A percentile compares a stretch with the other conserved stretches of the same genome.
Evolutionary conservation across 257 asterid species (phyloP).

Genomic region (Asclepias syriaca): DNA sequence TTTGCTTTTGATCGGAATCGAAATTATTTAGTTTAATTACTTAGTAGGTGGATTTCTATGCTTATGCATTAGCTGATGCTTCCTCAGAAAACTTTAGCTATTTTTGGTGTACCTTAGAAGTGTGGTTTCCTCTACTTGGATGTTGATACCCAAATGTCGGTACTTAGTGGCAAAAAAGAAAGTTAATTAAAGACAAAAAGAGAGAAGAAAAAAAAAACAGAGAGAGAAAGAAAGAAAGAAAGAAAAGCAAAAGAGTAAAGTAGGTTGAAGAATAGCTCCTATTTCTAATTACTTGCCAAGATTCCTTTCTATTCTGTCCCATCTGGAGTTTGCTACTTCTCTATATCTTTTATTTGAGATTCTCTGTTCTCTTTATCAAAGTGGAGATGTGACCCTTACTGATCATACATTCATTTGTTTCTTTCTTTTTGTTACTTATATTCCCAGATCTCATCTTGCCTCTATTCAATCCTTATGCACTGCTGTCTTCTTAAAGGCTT

Average conservation of each 20-base stretch:
- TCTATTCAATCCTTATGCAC: not conserved
- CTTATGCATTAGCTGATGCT: constrained; percentile 4
- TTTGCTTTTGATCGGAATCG: not conserved
- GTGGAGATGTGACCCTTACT: constrained; percentile 25
- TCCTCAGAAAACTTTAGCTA: constrained; percentile 14
- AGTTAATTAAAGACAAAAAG: constrained; percentile 25
- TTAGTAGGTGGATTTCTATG: not conserved
- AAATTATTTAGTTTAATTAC: constrained; percentile 10
- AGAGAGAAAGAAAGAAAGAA: constrained; percentile 24
- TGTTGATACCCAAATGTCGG: constrained; percentile 27
- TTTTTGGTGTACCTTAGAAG: constrained; percentile 24
- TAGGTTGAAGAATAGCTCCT: constrained; percentile 23
- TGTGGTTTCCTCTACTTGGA: constrained; percentile 20
- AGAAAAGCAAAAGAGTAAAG: constrained; percentile 40
- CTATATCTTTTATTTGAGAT: constrained; percentile 29
- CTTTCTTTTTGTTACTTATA: not conserved
- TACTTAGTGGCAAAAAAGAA: constrained; percentile 20
- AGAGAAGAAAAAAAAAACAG: constrained; percentile 10
- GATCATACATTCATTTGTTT: not conserved
- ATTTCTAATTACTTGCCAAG: constrained; percentile 15
- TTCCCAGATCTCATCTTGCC: constrained; percentile 4
- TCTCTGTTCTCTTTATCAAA: constrained; percentile 37
- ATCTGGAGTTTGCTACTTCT: constrained; percentile 23
- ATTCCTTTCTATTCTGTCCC: constrained; percentile 27
- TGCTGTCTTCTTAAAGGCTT: not conserved